Percentiles rank a stretch among this genome's conserved stretches.
Evolutionary conservation across 176 grass and related monocot species (phyloP).

Genomic region (Oryza australiensis): DNA sequence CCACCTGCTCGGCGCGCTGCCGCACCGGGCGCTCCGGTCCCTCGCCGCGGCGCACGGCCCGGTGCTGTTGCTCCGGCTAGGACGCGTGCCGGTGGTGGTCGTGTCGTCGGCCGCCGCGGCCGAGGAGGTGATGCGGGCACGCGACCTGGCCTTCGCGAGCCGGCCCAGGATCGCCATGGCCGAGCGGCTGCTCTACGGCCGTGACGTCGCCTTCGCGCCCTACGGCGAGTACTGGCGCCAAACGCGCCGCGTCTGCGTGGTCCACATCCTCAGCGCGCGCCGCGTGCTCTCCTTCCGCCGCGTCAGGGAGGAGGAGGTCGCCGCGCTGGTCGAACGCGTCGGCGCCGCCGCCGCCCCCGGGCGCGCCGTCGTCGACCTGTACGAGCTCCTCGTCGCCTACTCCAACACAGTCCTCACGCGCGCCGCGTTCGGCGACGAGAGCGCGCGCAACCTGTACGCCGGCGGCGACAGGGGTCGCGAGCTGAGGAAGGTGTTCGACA

Average conservation of each 20-base stretch:
- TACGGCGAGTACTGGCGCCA: conserved; percentile 65
- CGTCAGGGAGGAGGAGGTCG: conserved; percentile 35
- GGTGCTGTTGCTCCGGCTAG: conserved; percentile 55
- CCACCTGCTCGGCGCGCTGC: conserved; percentile 45
- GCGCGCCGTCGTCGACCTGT: neutral
- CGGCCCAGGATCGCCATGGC: conserved; percentile 24
- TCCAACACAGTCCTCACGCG: conserved; percentile 8
- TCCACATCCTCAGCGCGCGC: conserved; percentile 44
- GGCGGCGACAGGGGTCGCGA: conserved; percentile 4
- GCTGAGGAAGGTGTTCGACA: neutral
- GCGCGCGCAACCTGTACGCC: neutral
- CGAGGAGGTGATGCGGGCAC: conserved; percentile 44
- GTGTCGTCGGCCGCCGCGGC: conserved; percentile 53
- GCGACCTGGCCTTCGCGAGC: conserved; percentile 53
- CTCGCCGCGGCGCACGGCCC: conserved; percentile 46
- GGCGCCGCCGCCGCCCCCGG: neutral
- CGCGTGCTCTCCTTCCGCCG: conserved; percentile 29
- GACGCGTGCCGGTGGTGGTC: conserved; percentile 42
- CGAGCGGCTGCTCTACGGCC: conserved; percentile 39
- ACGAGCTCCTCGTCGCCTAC: conserved; percentile 8
- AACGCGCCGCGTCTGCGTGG: conserved; percentile 45
- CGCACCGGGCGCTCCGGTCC: conserved; percentile 39
- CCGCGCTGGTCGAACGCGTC: conserved; percentile 11
- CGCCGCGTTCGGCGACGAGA: neutral
- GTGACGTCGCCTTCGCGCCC: conserved; percentile 56